Evolutionary conservation across 2,329 filamentous ascomycete genomes (phyloP), one percentile per base, ranked within the genome.

Genomic region (Scedosporium dehoogii): DNA sequence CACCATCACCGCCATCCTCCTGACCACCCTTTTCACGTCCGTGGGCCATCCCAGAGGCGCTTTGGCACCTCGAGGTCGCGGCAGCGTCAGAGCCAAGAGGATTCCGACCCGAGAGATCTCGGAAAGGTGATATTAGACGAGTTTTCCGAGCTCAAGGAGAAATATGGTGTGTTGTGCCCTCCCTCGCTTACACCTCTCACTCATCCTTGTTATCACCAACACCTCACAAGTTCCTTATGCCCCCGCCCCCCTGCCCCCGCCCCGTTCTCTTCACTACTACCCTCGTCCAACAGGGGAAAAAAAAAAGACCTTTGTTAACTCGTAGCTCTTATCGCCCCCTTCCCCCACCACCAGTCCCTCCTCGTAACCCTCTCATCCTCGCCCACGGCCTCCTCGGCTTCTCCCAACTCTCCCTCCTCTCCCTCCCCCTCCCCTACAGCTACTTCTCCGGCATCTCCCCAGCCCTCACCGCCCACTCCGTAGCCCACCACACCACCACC

Each of bases 391-490:
- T 88, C 58, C 75, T 88, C 60, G 85, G 85, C 67, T 88, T 87
- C 70, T 78, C 82, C 44, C 80, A 86, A 69, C 75, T 88, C 23
- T 75, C 73, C 42, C 69, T 85, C 16, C 76, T 75, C 12, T 75
- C 79, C 1, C 75, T 76, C 66, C 73, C 87, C 2, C 84, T 84
- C 0, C 72, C 80, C 2, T 77, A 87, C 42, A 79, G 83, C 56
- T 87, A 88, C 75, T 88, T 85, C 85, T 80, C 81, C 65, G 85
- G 85, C 59, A 88, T 88, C 66, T 77, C 77, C 23, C 79, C 85
- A 18, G 85, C 83, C 12, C 76, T 88, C 55, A 71, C 68, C 6
- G 77, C 79, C 6, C 81, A 83, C 63, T 79, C 79, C 55, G 75
- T 80, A 10, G 75, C 79, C 65, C 83, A 88, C 60, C 80, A 87